Percentiles rank a stretch among this genome's conserved stretches.
Conservation (phyloP, 352 stramenopile species). For the Globisporangium nunn region DNA sequence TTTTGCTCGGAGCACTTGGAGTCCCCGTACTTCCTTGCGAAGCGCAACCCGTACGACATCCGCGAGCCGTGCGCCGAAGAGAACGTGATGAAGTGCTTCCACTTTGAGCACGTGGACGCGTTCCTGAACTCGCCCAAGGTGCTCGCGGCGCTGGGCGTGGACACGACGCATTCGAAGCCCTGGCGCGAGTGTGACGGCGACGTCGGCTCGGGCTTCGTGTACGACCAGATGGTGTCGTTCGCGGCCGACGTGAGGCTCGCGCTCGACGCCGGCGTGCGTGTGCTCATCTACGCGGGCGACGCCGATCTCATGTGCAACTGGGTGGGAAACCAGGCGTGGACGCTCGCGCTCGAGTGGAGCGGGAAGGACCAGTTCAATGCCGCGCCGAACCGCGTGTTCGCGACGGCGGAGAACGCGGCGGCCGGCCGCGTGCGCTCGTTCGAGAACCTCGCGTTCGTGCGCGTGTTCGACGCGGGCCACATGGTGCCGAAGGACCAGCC, state of each 20-base stretch:
- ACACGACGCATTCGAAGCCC: slow-evolving; percentile 22
- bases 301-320: slow-evolving; percentile 96
- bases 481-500: slow-evolving; percentile 94
- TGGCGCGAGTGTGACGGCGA: slow-evolving; percentile 92
- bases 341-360: slow-evolving; percentile 88
- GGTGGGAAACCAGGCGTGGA: slow-evolving; percentile 94
- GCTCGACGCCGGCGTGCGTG: slow-evolving; percentile 51
- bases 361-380: slow-evolving; percentile 84
- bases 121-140: slow-evolving; percentile 3
- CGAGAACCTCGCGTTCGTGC: slow-evolving; percentile 88
- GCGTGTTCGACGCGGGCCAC: slow-evolving; percentile 91
- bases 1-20: slow-evolving; percentile 5
- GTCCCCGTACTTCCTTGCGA: background rate
- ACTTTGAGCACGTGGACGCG: slow-evolving; percentile 4
- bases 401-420: slow-evolving; percentile 16
- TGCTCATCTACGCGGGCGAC: slow-evolving; percentile 96
- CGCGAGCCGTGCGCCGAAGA: slow-evolving; percentile 11
- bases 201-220: slow-evolving; percentile 81
- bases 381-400: slow-evolving; percentile 24
- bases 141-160: slow-evolving; percentile 12
- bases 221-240: slow-evolving; percentile 10
- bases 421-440: slow-evolving; percentile 43
- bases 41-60: slow-evolving; percentile 62
- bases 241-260: slow-evolving; percentile 78
- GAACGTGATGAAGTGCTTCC: slow-evolving; percentile 1